Conservation (phyloP, 2,329 filamentous ascomycete species). For the Colletotrichum brevisporum region DNA sequence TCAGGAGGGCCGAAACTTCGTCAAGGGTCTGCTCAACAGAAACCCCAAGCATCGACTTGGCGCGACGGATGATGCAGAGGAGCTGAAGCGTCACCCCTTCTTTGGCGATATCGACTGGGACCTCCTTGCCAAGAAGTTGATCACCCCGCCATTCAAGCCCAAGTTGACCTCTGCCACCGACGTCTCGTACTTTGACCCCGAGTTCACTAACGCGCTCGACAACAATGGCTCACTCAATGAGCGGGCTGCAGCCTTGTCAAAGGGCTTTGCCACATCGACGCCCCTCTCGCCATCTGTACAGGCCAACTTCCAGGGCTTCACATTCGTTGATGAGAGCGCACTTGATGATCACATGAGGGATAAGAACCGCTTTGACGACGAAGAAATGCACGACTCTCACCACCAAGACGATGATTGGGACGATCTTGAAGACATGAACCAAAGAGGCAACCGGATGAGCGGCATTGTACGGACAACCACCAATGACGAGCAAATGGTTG, state of each 20-base stretch:
- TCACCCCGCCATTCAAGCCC: constrained; percentile 97
- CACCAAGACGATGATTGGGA: constrained; percentile 69
- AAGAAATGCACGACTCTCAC: constrained; percentile 72
- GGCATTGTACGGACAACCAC: constrained; percentile 71
- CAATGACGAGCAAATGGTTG: constrained; percentile 75
- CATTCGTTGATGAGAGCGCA: constrained; percentile 97
- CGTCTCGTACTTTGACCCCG: constrained; percentile 97
- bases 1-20: constrained; percentile 95
- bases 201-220: constrained; percentile 95
- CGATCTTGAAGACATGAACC: constrained; percentile 68
- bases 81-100: constrained; percentile 94
- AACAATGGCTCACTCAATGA: constrained; percentile 91
- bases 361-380: constrained; percentile 62
- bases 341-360: constrained; percentile 87
- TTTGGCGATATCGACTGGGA: constrained; percentile 96
- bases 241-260: constrained; percentile 87
- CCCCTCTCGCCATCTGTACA: constrained; percentile 96
- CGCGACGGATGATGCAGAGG: constrained; percentile 90
- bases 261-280: constrained; percentile 89
- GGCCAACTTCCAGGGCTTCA: constrained; percentile 98
- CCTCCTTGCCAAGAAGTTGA: constrained; percentile 87
- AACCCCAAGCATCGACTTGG: constrained; percentile 97
- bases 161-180: constrained; percentile 96
- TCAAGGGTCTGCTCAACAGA: constrained; percentile 96
- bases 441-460: constrained; percentile 73